A percentile compares a stretch with the other conserved stretches of the same genome.
These are phyloP conservation scores for Parasitella parasitica DNA, from an alignment of 371 early-diverging fungal species.

Conservation along the genomic window DNA sequence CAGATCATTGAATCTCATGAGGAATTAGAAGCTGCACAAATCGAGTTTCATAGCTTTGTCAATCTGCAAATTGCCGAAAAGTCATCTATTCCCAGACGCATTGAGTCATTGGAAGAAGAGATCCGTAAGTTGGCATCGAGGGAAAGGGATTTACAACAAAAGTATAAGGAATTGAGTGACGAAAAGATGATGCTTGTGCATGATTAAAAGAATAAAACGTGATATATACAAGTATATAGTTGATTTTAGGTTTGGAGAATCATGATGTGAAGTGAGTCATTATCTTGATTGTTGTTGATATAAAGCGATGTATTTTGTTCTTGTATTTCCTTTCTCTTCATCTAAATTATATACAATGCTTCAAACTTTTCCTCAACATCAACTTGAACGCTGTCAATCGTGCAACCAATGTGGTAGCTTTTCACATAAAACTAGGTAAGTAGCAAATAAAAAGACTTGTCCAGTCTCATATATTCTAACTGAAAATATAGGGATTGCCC, in stretches of 20 bases:
- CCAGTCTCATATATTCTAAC: background rate
- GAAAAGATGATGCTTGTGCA: slow-evolving; percentile 36
- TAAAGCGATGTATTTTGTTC: background rate
- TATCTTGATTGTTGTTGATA: background rate
- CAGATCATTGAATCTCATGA: slow-evolving; percentile 63
- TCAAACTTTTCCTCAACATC: background rate
- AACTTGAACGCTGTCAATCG: background rate
- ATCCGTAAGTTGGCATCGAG: slow-evolving; percentile 58
- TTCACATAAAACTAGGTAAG: slow-evolving; percentile 4
- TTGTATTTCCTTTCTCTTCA: background rate
- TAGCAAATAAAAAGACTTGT: too few species aligned
- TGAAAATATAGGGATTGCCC: background rate
- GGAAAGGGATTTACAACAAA: slow-evolving; percentile 73
- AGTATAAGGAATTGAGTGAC: slow-evolving; percentile 65
- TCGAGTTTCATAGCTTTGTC: slow-evolving; percentile 69
- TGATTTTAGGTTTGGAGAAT: too few species aligned
- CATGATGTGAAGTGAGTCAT: too few species aligned
- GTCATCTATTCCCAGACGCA: slow-evolving; percentile 65
- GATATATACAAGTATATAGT: background rate
- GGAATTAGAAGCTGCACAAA: slow-evolving; percentile 61
- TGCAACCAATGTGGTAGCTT: slow-evolving; percentile 3
- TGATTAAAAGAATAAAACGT: background rate
- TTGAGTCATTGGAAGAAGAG: slow-evolving; percentile 68
- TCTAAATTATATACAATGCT: background rate
- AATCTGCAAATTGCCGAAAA: slow-evolving; percentile 58